Conservation (phyloP, 495 filamentous ascomycete species). For the Podospora australis region DNA sequence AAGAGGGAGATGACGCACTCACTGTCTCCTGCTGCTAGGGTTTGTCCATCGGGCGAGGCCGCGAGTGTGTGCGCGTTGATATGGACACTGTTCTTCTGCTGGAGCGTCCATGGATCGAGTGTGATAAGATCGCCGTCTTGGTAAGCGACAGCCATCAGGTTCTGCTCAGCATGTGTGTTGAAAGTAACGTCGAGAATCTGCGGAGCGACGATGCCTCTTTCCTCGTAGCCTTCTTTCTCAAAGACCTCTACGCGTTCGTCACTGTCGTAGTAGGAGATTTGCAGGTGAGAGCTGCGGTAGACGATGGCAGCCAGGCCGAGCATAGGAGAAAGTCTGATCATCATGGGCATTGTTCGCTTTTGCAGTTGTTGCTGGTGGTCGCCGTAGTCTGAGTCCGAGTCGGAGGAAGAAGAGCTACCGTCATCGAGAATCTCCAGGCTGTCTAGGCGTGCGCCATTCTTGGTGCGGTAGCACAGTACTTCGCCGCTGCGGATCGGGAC, state of each 20-base stretch:
- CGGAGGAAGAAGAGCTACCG: not conserved
- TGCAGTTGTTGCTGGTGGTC: not conserved
- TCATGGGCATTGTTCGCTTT: slow-evolving; percentile 9
- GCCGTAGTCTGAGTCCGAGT: slow-evolving; percentile 13
- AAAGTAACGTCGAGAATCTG: slow-evolving; percentile 19
- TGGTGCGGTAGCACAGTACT: slow-evolving; percentile 9
- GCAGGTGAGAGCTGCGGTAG: slow-evolving; percentile 14
- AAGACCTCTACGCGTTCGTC: slow-evolving; percentile 11
- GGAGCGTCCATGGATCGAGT: slow-evolving; percentile 13
- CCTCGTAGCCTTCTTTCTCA: slow-evolving; percentile 19
- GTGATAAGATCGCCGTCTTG: slow-evolving; percentile 19
- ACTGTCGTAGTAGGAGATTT: slow-evolving; percentile 16
- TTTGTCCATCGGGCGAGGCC: slow-evolving; percentile 17
- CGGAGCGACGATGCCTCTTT: slow-evolving; percentile 6
- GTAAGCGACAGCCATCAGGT: slow-evolving; percentile 18
- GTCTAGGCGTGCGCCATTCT: slow-evolving; percentile 10
- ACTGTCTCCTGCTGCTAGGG: slow-evolving; percentile 18
- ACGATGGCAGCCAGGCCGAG: slow-evolving; percentile 14
- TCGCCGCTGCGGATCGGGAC: slow-evolving; percentile 11
- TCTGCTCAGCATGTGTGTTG: slow-evolving; percentile 16
- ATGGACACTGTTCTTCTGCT: slow-evolving; percentile 12
- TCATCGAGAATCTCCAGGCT: slow-evolving; percentile 8
- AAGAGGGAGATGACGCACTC: slow-evolving; percentile 18
- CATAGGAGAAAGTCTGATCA: slow-evolving; percentile 9
- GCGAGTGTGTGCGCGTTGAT: slow-evolving; percentile 17